Percentiles rank a stretch among this genome's conserved stretches.
Evolutionary conservation across 2,329 filamentous ascomycete species (phyloP).

Genomic region (Cryphonectria parasitica): DNA sequence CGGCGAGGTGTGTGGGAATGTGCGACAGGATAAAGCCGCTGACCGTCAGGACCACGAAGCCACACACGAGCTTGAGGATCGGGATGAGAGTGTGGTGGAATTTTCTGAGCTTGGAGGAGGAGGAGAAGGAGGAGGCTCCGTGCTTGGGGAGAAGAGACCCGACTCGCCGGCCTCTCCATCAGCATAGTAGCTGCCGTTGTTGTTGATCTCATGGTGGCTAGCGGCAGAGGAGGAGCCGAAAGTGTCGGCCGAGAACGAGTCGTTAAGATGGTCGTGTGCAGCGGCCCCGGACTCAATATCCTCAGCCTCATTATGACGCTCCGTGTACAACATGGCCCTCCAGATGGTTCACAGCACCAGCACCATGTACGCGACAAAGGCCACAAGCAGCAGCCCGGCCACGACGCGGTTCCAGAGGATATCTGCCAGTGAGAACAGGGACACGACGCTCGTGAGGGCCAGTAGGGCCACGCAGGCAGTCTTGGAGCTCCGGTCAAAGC

Average conservation of each 20-base stretch:
- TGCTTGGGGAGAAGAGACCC: conserved; percentile 18
- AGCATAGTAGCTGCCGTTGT: too few species aligned
- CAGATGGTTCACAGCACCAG: conserved; percentile 51
- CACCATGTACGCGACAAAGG: conserved; percentile 49
- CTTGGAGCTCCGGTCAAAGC: conserved; percentile 53
- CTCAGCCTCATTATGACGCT: conserved; percentile 41
- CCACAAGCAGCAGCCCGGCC: conserved; percentile 45
- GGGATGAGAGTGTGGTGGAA: conserved; percentile 24
- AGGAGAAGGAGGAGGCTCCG: neutral
- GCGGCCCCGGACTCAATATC: conserved; percentile 35
- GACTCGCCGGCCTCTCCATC: conserved; percentile 22
- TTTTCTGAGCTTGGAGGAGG: conserved; percentile 5
- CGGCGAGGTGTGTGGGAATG: conserved; percentile 26
- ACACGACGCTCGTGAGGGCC: conserved; percentile 44
- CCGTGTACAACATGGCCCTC: conserved; percentile 44
- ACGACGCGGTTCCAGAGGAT: conserved; percentile 31
- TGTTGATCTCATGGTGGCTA: conserved; percentile 4
- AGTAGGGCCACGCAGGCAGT: conserved; percentile 50
- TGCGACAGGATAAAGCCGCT: conserved; percentile 29
- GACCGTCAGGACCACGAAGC: conserved; percentile 50
- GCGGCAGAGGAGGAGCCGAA: conserved; percentile 48
- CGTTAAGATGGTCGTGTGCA: conserved; percentile 32
- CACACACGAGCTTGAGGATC: conserved; percentile 20
- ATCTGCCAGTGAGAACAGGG: conserved; percentile 41
- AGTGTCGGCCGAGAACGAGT: conserved; percentile 40